phyloP scores from a whole-genome alignment of 805 yeast genomes.

The Candida gorgasii region DNA sequence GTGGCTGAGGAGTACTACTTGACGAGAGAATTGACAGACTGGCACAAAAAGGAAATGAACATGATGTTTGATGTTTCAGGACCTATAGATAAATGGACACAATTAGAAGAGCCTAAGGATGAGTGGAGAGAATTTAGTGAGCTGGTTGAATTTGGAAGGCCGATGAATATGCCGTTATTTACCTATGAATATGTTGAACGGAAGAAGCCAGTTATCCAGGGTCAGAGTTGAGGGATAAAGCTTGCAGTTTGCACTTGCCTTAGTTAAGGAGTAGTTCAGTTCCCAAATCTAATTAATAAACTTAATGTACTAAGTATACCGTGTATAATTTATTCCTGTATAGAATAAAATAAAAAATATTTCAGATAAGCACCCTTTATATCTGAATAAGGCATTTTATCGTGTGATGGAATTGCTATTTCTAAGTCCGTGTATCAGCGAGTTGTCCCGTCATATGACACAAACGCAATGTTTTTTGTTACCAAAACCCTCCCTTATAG shows the following conservation, averaged over 20 bases:
- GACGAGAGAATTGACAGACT: conserved; percentile 21
- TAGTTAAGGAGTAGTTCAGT: too few relatives aligned
- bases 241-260: too few relatives aligned
- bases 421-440: background rate
- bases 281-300: too few relatives aligned
- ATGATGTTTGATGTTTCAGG: conserved; percentile 15
- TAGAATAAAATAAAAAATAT: background rate
- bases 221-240: background rate
- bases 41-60: conserved; percentile 24
- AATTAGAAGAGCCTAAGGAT: conserved; percentile 19
- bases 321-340: too few relatives aligned
- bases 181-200: conserved; percentile 24
- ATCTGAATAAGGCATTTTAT: background rate
- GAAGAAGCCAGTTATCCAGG: too few relatives aligned
- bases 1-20: conserved; percentile 16
- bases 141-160: conserved; percentile 21
- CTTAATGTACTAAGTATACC: too few relatives aligned
- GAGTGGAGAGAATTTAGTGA: conserved; percentile 22
- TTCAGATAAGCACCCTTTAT: background rate
- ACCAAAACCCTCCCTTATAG: too few relatives aligned
- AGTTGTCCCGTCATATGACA: too few relatives aligned
- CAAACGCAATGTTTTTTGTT: too few relatives aligned
- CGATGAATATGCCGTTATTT: conserved; percentile 27
- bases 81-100: background rate
- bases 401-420: conserved; percentile 1